Percentiles rank a stretch among this genome's conserved stretches.
Evolutionary conservation across 2,329 filamentous ascomycete genomes (phyloP).

Genomic region (Apiospora marii): DNA sequence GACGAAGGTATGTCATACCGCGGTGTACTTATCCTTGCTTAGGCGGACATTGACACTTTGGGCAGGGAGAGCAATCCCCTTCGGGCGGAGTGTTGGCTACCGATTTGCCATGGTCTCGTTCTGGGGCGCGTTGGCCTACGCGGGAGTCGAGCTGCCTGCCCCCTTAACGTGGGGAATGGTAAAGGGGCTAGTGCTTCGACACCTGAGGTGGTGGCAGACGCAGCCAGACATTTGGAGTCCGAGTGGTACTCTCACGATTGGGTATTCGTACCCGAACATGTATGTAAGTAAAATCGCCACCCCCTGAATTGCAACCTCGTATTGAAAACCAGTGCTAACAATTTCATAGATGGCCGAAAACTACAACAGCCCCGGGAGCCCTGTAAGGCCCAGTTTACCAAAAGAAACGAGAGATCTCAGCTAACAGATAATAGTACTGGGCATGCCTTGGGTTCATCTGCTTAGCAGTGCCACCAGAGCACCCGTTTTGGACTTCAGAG

Average conservation of each 20-base stretch:
- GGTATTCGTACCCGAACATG: slow-evolving; percentile 82
- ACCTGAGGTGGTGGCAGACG: slow-evolving; percentile 81
- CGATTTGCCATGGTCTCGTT: slow-evolving; percentile 88
- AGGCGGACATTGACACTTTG: background rate
- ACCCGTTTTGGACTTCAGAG: slow-evolving; percentile 77
- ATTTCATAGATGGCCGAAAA: slow-evolving; percentile 74
- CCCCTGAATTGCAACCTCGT: background rate
- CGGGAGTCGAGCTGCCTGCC: slow-evolving; percentile 74
- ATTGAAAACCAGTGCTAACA: slow-evolving; percentile 26
- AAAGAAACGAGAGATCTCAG: background rate
- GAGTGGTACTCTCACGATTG: slow-evolving; percentile 77
- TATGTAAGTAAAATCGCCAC: slow-evolving; percentile 54
- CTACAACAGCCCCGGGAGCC: slow-evolving; percentile 79
- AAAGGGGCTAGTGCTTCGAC: slow-evolving; percentile 76
- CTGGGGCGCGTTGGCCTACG: slow-evolving; percentile 81
- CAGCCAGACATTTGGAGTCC: slow-evolving; percentile 78
- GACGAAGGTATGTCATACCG: slow-evolving; percentile 55
- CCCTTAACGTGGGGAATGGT: slow-evolving; percentile 82
- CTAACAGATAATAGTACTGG: slow-evolving; percentile 67
- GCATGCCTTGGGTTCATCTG: slow-evolving; percentile 80
- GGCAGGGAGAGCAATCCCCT: slow-evolving; percentile 72
- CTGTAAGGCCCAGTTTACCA: slow-evolving; percentile 47
- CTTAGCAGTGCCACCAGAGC: slow-evolving; percentile 71
- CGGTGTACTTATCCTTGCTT: background rate
- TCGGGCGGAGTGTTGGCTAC: slow-evolving; percentile 80